phyloP scores from a whole-genome alignment of 306 rosid genomes.

The Geum urbanum region DNA sequence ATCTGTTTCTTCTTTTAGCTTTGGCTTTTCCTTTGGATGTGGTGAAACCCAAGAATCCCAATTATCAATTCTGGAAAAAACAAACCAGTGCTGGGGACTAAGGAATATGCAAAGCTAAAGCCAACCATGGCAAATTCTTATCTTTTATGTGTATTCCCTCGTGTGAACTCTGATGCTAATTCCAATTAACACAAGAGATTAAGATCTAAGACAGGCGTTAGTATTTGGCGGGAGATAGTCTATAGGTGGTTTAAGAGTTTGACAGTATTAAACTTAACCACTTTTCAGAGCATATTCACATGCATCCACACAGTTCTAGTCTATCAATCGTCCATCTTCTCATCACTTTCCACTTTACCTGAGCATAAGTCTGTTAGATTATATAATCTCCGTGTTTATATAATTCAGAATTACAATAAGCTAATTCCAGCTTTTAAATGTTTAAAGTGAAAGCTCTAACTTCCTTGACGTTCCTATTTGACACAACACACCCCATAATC shows the following conservation, averaged over 20 bases:
- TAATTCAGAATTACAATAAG: too few species aligned
- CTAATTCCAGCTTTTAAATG: too few species aligned
- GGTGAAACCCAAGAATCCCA: slow-evolving; percentile 11
- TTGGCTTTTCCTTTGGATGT: slow-evolving; percentile 8
- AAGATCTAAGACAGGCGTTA: not conserved
- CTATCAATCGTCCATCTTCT: not conserved
- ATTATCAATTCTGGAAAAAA: not conserved
- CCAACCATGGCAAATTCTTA: not conserved
- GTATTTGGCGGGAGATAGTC: not conserved
- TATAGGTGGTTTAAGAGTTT: not conserved
- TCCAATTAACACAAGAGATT: not conserved
- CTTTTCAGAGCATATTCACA: not conserved
- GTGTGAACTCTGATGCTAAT: not conserved
- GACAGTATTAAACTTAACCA: not conserved
- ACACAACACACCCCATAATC: too few species aligned
- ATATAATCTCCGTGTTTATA: not conserved
- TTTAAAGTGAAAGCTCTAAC: too few species aligned
- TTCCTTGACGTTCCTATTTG: too few species aligned
- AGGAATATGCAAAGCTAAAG: slow-evolving; percentile 4
- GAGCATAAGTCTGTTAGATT: not conserved
- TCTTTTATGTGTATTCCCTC: not conserved
- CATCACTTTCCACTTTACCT: not conserved
- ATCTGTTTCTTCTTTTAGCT: not conserved
- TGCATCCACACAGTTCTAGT: not conserved
- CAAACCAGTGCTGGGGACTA: slow-evolving; percentile 14